Conservation (phyloP, 2,329 filamentous ascomycete species). For the Epichloe elymi region DNA sequence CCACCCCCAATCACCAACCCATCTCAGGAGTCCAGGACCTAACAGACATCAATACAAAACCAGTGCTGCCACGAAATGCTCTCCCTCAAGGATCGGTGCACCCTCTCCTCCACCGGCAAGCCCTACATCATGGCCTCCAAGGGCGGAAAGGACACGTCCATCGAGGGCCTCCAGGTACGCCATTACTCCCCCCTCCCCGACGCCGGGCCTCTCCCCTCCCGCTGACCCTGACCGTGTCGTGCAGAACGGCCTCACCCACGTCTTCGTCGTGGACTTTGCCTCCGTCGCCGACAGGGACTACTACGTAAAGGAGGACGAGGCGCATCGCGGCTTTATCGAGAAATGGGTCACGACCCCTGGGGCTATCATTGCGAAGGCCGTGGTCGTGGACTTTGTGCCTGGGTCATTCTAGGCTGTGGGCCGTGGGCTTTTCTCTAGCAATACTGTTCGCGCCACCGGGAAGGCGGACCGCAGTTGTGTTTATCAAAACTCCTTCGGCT, state of each 20-base stretch:
- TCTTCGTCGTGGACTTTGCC: slow-evolving; percentile 55
- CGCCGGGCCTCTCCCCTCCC: neutral
- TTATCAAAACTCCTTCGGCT: too few species aligned
- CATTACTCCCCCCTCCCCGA: neutral
- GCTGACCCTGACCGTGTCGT: neutral
- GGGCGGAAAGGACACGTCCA: slow-evolving; percentile 49
- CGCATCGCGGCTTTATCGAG: slow-evolving; percentile 46
- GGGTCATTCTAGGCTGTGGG: slow-evolving; percentile 17
- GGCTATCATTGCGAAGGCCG: slow-evolving; percentile 23
- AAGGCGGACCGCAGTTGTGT: too few species aligned
- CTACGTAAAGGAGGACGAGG: slow-evolving; percentile 52
- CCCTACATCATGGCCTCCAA: slow-evolving; percentile 46
- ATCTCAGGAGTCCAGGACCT: too few species aligned
- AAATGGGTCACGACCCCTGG: slow-evolving; percentile 22
- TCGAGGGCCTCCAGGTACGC: slow-evolving; percentile 44
- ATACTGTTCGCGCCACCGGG: too few species aligned
- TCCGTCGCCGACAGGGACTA: slow-evolving; percentile 52
- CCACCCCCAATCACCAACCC: neutral
- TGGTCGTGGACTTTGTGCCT: slow-evolving; percentile 47
- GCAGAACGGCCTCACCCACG: slow-evolving; percentile 53
- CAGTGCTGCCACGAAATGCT: slow-evolving; percentile 25
- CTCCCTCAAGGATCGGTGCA: slow-evolving; percentile 42
- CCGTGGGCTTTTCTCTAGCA: too few species aligned
- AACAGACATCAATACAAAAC: too few species aligned
- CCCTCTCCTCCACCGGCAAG: slow-evolving; percentile 44